Percentiles rank a stretch among this genome's conserved stretches.
phyloP scores from a whole-genome alignment of 345 rosid genomes.

The Ceriops zippeliana region DNA sequence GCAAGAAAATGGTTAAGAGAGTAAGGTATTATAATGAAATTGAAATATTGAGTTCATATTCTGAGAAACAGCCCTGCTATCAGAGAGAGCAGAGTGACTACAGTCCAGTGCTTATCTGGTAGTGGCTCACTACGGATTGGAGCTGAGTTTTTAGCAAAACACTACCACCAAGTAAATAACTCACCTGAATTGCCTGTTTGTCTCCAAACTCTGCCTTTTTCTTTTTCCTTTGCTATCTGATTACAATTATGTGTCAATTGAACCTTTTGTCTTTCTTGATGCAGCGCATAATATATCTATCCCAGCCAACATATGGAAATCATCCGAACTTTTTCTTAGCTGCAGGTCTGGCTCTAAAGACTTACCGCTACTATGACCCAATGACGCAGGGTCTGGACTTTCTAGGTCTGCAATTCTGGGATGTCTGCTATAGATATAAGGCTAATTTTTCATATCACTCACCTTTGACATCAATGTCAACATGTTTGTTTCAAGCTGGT shows the following conservation, averaged over 20 bases:
- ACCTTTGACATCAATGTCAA: no score
- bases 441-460: no score
- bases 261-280: slow-evolving; percentile 14
- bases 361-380: slow-evolving; percentile 80
- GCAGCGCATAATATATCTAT: slow-evolving; percentile 70
- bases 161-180: slow-evolving; percentile 57
- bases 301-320: slow-evolving; percentile 89
- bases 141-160: slow-evolving; percentile 80
- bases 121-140: slow-evolving; percentile 97
- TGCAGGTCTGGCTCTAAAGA: slow-evolving; percentile 67
- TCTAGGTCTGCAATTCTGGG: slow-evolving; percentile 39
- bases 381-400: slow-evolving; percentile 71
- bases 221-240: not conserved
- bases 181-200: no score
- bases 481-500: no score
- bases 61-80: slow-evolving; percentile 61
- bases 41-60: not conserved
- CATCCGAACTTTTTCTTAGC: slow-evolving; percentile 65
- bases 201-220: no score
- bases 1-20: no score
- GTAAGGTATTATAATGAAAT: no score
- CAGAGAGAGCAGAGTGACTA: slow-evolving; percentile 66
- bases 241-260: no score
- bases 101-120: slow-evolving; percentile 92
- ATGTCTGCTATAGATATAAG: no score